A percentile compares a stretch with the other conserved stretches of the same genome.
Conservation (phyloP, 768 basidiomycete species). For the Clitopilus hobsonii region DNA sequence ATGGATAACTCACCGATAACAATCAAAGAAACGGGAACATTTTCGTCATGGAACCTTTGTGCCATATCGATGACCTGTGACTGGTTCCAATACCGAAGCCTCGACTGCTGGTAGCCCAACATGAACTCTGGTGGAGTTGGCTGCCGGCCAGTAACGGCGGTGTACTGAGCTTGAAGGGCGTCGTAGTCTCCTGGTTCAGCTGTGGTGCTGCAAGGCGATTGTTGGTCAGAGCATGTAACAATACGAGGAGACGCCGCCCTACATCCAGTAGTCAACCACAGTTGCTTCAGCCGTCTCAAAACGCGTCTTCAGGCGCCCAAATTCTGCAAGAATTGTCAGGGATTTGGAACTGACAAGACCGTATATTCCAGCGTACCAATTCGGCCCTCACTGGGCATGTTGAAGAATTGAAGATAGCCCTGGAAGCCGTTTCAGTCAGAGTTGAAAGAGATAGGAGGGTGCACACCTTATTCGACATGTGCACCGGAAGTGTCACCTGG, state of each 20-base stretch:
- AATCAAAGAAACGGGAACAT: slow-evolving; percentile 30
- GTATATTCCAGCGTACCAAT: slow-evolving; percentile 16
- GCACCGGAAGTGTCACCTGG: slow-evolving; percentile 28
- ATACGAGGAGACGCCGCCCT: background rate
- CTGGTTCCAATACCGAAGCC: slow-evolving; percentile 31
- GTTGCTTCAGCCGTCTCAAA: slow-evolving; percentile 26
- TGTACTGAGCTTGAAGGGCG: slow-evolving; percentile 29
- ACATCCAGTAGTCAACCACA: slow-evolving; percentile 32
- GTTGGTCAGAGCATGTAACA: background rate
- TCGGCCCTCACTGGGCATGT: slow-evolving; percentile 30
- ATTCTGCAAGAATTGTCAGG: slow-evolving; percentile 17
- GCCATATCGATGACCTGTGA: slow-evolving; percentile 27
- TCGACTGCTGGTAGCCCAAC: slow-evolving; percentile 31
- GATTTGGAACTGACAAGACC: background rate
- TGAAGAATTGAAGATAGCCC: slow-evolving; percentile 32
- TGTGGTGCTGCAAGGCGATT: slow-evolving; percentile 19
- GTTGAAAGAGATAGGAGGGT: background rate
- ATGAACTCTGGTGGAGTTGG: slow-evolving; percentile 31
- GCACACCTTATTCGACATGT: slow-evolving; percentile 31
- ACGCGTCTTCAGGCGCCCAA: slow-evolving; percentile 25
- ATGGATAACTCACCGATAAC: slow-evolving; percentile 21
- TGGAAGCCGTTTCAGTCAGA: slow-evolving; percentile 4
- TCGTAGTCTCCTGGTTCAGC: slow-evolving; percentile 31
- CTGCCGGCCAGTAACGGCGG: slow-evolving; percentile 31
- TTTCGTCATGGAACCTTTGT: slow-evolving; percentile 29